phyloP scores from a whole-genome alignment of 805 yeast genomes.

The Ogataea saltuana region DNA sequence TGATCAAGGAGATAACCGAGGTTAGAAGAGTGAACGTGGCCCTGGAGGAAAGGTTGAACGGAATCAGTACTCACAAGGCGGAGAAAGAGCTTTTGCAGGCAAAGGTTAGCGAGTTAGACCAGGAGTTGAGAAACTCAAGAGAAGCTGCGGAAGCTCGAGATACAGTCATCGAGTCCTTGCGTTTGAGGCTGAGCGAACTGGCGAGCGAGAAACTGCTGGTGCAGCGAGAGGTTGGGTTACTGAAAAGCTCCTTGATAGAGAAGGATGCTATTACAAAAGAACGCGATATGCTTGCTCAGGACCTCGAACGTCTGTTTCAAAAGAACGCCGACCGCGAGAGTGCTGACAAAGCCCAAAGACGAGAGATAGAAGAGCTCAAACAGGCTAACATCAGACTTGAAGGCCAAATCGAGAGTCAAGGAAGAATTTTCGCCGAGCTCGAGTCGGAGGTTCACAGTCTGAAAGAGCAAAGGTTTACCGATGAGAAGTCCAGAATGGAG shows the following conservation, averaged over 20 bases:
- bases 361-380: neutral
- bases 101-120: neutral
- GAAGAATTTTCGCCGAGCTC: neutral
- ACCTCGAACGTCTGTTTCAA: neutral
- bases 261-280: constrained; percentile 1
- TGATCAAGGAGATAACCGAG: neutral
- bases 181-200: neutral
- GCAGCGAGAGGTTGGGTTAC: constrained; percentile 8
- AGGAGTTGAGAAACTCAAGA: neutral
- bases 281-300: neutral
- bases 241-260: constrained; percentile 2
- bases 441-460: constrained; percentile 1
- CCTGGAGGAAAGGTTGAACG: neutral
- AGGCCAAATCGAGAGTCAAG: neutral
- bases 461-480: neutral
- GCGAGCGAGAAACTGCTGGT: neutral
- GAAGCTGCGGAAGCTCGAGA: neutral
- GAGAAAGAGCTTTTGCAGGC: constrained; percentile 1
- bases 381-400: neutral
- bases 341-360: neutral
- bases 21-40: neutral
- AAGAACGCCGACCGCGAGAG: neutral
- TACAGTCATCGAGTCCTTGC: constrained; percentile 2
- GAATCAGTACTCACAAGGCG: neutral
- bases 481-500: neutral